A percentile compares a stretch with the other conserved stretches of the same genome.
These are phyloP conservation scores for Polytolypa hystricis DNA, from an alignment of 2,329 filamentous ascomycete genomes.

Conservation along the genomic window DNA sequence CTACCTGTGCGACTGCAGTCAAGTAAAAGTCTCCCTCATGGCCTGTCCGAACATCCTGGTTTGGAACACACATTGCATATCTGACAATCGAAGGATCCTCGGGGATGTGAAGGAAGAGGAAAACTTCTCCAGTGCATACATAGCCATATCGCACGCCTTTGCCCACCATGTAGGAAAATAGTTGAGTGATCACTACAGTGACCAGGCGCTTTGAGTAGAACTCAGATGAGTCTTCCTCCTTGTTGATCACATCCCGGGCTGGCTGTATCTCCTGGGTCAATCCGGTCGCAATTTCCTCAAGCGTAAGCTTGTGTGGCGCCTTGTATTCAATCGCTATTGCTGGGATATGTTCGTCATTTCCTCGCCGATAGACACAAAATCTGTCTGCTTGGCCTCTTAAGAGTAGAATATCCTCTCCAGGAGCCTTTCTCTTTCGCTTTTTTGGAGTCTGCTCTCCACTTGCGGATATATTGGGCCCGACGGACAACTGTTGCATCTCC, in stretches of 20 bases:
- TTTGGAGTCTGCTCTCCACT: conserved; percentile 6
- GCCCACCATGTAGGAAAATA: conserved; percentile 22
- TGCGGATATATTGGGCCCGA: conserved; percentile 8
- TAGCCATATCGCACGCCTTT: conserved; percentile 18
- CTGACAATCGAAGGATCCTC: conserved; percentile 12
- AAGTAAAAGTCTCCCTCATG: conserved; percentile 24
- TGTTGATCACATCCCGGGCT: conserved; percentile 16
- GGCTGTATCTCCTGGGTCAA: conserved; percentile 15
- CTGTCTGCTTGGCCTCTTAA: conserved; percentile 5
- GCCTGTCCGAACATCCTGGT: conserved; percentile 17
- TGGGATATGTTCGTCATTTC: conserved; percentile 13
- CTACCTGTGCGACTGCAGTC: conserved; percentile 30
- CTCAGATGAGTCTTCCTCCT: conserved; percentile 18
- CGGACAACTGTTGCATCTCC: conserved; percentile 8
- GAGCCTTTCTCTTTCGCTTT: neutral
- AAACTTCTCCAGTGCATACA: conserved; percentile 21
- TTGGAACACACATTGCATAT: conserved; percentile 12
- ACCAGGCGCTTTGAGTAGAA: conserved; percentile 17
- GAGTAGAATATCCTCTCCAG: neutral
- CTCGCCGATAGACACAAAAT: conserved; percentile 8
- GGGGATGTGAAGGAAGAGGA: conserved; percentile 21
- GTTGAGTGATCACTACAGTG: conserved; percentile 17
- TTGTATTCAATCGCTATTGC: conserved; percentile 19
- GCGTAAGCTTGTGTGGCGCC: conserved; percentile 17
- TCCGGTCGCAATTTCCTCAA: conserved; percentile 17